Evolutionary conservation across 306 rosid genomes (phyloP), one percentile per base, ranked within the genome.

Genomic region (Cucurbita maxima): DNA sequence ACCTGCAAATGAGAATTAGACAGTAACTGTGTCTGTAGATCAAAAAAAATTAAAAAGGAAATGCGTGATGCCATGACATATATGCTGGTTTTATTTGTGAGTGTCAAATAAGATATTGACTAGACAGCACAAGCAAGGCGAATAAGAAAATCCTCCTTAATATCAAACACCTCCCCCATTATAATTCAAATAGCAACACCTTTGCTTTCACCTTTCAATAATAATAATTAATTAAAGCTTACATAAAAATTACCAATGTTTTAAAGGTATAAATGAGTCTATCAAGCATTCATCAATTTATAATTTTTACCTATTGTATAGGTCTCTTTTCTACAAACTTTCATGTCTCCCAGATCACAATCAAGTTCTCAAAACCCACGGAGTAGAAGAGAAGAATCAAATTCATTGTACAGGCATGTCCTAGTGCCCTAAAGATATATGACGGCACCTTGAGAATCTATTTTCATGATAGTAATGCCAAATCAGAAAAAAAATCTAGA

Each of bases 1-100:
- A 95, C 91, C 99, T 94, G 83, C 75, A 43, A 61, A 82, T 75
- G 56, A 77, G 54, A 73, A 47, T 53, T 30, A 11, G 16, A 45
- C 44, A 3, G 44, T 56, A 5, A 54, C 20, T 38, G 67, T 30
- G 8, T 55, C 16, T 40, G 76, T 43, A n/a, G 56, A 15, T 43
- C 22, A 25, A 36, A 38, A 5, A 5, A 37, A 11, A n/a, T 18
- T 25, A 13, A 54, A 53, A 54, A n/a, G 47, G 60, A 71, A 68
- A 50, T 51, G 36, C 40, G 50, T 8, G 47, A 70, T 34, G 34
- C 30, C 74, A 50, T 70, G 30, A 30, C 44, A 51, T 51, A 37
- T 13, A 70, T 25, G 74, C 22, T 30, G 44, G 41, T 20, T 70
- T 70, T 50, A 70, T 45, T 12, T 50, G 58, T 30, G 59, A 34